Conservation (phyloP, 768 basidiomycete genomes). For the Hydnum rufescens region DNA sequence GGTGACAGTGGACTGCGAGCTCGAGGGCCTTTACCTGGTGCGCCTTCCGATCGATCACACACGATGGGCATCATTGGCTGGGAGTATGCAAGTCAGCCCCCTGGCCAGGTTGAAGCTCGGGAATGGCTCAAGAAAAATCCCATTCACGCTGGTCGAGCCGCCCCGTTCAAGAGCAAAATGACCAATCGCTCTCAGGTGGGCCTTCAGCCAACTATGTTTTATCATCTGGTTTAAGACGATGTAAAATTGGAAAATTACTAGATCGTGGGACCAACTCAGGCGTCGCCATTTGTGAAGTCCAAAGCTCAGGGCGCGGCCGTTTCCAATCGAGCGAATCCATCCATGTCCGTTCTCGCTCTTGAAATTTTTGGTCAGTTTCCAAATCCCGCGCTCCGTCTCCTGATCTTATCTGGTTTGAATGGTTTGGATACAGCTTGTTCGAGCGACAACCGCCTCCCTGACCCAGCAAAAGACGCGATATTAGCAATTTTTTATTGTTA, state of each 20-base stretch:
- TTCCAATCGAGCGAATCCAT: constrained; percentile 36
- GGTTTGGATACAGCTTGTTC: constrained; percentile 35
- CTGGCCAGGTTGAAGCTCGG: constrained; percentile 33
- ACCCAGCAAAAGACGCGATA: constrained; percentile 47
- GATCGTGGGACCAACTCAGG: constrained; percentile 62
- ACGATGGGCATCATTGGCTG: constrained; percentile 34
- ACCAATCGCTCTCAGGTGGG: constrained; percentile 13
- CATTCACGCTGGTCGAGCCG: background rate
- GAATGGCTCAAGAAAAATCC: constrained; percentile 30
- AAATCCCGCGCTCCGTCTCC: background rate
- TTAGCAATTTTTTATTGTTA: constrained; percentile 54
- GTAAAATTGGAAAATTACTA: too few relatives aligned
- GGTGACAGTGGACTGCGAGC: background rate
- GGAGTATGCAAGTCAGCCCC: constrained; percentile 62
- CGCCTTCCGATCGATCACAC: background rate
- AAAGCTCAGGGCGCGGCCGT: background rate
- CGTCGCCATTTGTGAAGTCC: constrained; percentile 35
- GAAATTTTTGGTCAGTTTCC: constrained; percentile 63
- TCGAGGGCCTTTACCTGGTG: background rate
- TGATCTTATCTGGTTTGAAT: background rate
- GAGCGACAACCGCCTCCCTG: constrained; percentile 34
- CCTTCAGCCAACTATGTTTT: background rate
- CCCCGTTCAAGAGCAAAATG: constrained; percentile 11
- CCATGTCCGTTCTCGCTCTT: constrained; percentile 61
- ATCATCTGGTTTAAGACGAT: background rate